Conservation (phyloP, 2,329 filamentous ascomycete genomes). For the Pseudomassariella vexata region DNA sequence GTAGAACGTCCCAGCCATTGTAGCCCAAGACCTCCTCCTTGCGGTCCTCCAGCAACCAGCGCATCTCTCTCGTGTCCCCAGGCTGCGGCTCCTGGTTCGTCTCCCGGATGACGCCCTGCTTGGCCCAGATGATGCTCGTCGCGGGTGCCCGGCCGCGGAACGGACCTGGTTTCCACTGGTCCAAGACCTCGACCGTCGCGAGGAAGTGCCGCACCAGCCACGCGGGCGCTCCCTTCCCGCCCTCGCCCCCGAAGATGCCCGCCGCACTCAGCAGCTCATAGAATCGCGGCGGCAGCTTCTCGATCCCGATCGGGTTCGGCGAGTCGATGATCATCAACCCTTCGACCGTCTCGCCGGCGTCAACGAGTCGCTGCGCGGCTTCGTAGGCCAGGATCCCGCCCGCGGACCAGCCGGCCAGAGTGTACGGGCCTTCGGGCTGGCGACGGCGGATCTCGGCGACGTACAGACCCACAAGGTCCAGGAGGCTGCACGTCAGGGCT, state of each 20-base stretch:
- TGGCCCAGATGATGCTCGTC: constrained; percentile 1
- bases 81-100: not conserved
- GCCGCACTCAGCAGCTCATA: constrained; percentile 42
- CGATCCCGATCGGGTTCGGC: constrained; percentile 35
- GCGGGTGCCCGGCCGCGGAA: not conserved
- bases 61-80: not conserved
- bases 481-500: constrained; percentile 24
- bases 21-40: not conserved
- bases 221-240: not conserved
- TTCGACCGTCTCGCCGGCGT: constrained; percentile 28
- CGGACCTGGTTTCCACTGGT: not conserved
- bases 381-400: constrained; percentile 45
- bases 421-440: constrained; percentile 40
- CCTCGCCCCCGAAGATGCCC: constrained; percentile 30
- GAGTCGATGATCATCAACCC: constrained; percentile 36
- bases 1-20: constrained; percentile 2
- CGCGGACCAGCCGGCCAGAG: constrained; percentile 47
- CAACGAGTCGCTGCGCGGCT: constrained; percentile 30
- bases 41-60: not conserved
- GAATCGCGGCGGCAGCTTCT: constrained; percentile 40
- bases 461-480: constrained; percentile 29
- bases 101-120: not conserved
- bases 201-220: constrained; percentile 5
- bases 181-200: constrained; percentile 1
- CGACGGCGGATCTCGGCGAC: constrained; percentile 38